phyloP scores from a whole-genome alignment of 345 rosid species.

The Acer saccharum region DNA sequence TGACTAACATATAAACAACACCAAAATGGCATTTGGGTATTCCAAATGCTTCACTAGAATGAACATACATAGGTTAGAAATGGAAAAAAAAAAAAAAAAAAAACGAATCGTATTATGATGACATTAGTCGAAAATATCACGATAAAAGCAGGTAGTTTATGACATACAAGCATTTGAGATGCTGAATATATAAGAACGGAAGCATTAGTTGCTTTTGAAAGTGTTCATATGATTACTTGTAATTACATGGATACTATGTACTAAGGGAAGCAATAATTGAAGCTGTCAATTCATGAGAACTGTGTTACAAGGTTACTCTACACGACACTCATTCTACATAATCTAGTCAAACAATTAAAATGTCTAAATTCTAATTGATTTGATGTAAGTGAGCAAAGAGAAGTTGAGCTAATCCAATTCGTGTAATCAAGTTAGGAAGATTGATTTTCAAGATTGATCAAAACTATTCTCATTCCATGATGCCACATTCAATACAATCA shows the following conservation, averaged over 20 bases:
- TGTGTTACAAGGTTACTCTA: background rate
- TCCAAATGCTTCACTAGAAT: background rate
- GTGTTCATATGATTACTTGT: background rate
- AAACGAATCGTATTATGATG: background rate
- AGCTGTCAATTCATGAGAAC: background rate
- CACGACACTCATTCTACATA: background rate
- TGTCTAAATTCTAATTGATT: background rate
- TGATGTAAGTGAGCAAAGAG: background rate
- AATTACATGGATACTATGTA: background rate
- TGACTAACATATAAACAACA: background rate
- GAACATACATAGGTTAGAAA: background rate
- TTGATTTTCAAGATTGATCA: background rate
- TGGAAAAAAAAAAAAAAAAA: background rate
- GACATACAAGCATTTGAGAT: background rate
- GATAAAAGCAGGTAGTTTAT: too few relatives aligned
- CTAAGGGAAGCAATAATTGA: background rate
- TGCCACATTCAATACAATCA: background rate
- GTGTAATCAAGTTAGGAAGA: background rate
- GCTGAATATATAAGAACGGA: background rate
- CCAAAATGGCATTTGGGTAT: background rate
- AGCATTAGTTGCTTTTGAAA: background rate
- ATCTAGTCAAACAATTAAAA: background rate
- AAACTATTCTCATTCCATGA: background rate
- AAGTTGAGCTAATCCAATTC: background rate
- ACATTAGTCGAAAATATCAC: background rate